Evolutionary conservation across 1,284 basidiomycete genomes (phyloP).

Genomic region (Leccinum fuscescens): DNA sequence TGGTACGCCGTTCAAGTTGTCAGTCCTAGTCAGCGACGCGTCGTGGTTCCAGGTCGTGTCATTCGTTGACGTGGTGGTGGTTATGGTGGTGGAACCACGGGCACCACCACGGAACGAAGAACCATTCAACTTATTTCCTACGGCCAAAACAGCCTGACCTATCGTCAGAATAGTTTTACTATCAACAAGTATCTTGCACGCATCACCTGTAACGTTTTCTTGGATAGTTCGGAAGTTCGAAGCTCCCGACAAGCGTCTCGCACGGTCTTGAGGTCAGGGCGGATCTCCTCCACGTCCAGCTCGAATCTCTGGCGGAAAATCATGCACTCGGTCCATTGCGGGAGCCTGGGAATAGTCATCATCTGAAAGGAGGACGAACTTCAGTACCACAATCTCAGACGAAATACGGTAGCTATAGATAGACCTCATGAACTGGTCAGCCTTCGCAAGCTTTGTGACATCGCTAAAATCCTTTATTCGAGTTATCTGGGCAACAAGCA

Average conservation of each 20-base stretch:
- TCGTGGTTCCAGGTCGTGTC: too few relatives aligned
- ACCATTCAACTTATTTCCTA: slow-evolving; percentile 84
- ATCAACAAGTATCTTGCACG: neutral
- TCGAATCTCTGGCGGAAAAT: slow-evolving; percentile 80
- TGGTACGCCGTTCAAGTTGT: too few relatives aligned
- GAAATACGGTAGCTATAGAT: slow-evolving; percentile 7
- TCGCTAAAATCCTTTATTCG: slow-evolving; percentile 69
- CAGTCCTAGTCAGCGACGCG: too few relatives aligned
- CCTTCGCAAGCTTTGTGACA: slow-evolving; percentile 69
- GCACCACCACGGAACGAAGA: slow-evolving; percentile 84
- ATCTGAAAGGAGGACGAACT: slow-evolving; percentile 47
- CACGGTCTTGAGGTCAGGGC: slow-evolving; percentile 79
- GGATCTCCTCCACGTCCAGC: slow-evolving; percentile 79
- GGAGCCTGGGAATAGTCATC: slow-evolving; percentile 72
- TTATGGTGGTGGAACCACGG: slow-evolving; percentile 41
- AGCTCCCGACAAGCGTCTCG: slow-evolving; percentile 74
- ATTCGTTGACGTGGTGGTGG: too few relatives aligned
- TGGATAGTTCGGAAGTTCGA: slow-evolving; percentile 67
- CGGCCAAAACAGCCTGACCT: slow-evolving; percentile 60
- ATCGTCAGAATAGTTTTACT: slow-evolving; percentile 2
- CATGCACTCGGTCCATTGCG: slow-evolving; percentile 77
- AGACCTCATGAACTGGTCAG: slow-evolving; percentile 81
- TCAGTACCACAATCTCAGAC: slow-evolving; percentile 2
- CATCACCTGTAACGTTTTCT: slow-evolving; percentile 63
- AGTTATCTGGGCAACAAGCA: slow-evolving; percentile 43